These are phyloP conservation scores for Cutaneotrichosporon daszewskae DNA, from an alignment of 1,284 basidiomycete species.

Conservation along the genomic window DNA sequence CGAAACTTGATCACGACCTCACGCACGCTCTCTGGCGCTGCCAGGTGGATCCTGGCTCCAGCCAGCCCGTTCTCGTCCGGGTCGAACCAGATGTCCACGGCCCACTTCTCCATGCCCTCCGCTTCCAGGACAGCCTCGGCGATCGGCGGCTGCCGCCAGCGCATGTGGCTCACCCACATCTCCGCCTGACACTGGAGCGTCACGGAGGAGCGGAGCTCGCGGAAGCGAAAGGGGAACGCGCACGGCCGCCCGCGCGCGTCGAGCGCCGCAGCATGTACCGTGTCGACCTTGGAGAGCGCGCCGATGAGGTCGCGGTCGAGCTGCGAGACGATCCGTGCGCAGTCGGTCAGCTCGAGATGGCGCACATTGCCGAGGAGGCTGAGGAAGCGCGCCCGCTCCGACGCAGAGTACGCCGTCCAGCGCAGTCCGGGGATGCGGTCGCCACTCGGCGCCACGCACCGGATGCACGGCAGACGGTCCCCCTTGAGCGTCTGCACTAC, in stretches of 20 bases:
- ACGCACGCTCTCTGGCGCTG: background rate
- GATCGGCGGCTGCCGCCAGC: constrained; percentile 7
- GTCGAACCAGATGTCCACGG: background rate
- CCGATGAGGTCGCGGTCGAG: background rate
- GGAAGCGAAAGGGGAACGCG: background rate
- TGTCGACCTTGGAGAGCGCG: constrained; percentile 1
- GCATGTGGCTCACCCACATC: background rate
- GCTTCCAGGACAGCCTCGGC: background rate
- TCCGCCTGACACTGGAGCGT: constrained; percentile 1
- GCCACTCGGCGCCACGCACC: background rate
- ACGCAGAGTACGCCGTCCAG: constrained; percentile 1
- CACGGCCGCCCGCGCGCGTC: no score
- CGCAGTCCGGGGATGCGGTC: constrained; percentile 3
- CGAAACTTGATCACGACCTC: background rate
- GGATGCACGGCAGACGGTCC: background rate
- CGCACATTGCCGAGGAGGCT: constrained; percentile 2
- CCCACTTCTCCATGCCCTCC: background rate
- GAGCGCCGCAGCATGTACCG: background rate
- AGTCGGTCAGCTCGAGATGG: constrained; percentile 1
- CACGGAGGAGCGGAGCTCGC: background rate
- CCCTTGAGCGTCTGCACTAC: background rate
- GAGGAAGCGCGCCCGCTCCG: constrained; percentile 1
- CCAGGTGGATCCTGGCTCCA: background rate
- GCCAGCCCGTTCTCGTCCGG: constrained; percentile 3
- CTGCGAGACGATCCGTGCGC: background rate